phyloP scores from a whole-genome alignment of 805 yeast species.

The Starmera quercuum region DNA sequence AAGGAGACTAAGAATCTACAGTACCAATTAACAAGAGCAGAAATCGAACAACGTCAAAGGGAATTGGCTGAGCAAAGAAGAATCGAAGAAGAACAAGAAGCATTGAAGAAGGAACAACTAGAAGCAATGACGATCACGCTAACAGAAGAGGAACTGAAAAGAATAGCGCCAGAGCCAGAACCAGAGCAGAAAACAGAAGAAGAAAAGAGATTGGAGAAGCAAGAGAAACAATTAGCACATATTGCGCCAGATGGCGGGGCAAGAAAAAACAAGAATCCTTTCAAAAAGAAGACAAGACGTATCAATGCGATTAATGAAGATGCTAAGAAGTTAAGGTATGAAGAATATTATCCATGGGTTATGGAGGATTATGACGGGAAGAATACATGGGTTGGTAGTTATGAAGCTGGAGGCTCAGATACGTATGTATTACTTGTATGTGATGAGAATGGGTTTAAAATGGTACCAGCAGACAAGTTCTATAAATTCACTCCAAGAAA shows the following conservation, averaged over 20 bases:
- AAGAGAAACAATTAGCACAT: slow-evolving; percentile 37
- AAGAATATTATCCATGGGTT: slow-evolving; percentile 97
- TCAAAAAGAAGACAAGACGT: slow-evolving; percentile 80
- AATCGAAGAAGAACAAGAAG: slow-evolving; percentile 20
- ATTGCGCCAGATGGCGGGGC: slow-evolving; percentile 95
- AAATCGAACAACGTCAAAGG: slow-evolving; percentile 55
- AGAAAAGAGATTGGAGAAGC: slow-evolving; percentile 27
- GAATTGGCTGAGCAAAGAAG: slow-evolving; percentile 35
- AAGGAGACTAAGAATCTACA: slow-evolving; percentile 91
- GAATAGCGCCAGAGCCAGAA: slow-evolving; percentile 23
- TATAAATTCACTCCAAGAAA: slow-evolving; percentile 91
- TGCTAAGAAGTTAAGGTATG: slow-evolving; percentile 80
- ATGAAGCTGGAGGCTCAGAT: slow-evolving; percentile 84
- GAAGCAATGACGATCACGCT: slow-evolving; percentile 9
- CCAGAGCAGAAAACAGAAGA: slow-evolving; percentile 25
- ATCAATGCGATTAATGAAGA: slow-evolving; percentile 74
- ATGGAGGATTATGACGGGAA: slow-evolving; percentile 93
- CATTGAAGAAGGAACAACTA: slow-evolving; percentile 21
- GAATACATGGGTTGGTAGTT: slow-evolving; percentile 92
- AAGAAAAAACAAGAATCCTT: slow-evolving; percentile 48
- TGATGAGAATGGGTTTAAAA: slow-evolving; percentile 64
- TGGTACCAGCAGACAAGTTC: slow-evolving; percentile 93
- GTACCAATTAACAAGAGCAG: slow-evolving; percentile 73
- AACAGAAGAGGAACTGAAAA: slow-evolving; percentile 6
- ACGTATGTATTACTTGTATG: slow-evolving; percentile 79